phyloP scores from a whole-genome alignment of 495 filamentous ascomycete genomes.

The Cenococcum geophilum region DNA sequence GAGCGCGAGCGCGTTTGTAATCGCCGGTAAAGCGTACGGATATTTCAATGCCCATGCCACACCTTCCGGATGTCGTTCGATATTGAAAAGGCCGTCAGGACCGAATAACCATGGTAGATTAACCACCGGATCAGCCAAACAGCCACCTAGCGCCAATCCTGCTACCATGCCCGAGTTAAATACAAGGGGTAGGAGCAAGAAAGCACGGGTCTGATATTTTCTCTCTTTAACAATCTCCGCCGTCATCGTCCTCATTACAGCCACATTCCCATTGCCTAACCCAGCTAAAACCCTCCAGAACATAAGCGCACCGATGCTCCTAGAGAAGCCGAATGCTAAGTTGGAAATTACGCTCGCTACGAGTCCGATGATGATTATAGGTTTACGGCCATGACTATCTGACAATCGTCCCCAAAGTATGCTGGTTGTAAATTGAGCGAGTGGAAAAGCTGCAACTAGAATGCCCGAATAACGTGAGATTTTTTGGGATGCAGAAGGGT shows the following conservation, averaged over 20 bases:
- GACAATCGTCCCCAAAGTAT: constrained; percentile 72
- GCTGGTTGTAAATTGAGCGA: constrained; percentile 69
- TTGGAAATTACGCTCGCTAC: constrained; percentile 64
- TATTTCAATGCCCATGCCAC: constrained; percentile 59
- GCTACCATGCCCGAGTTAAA: constrained; percentile 77
- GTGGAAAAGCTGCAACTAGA: constrained; percentile 66
- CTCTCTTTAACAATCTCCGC: constrained; percentile 58
- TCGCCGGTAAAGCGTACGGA: constrained; percentile 77
- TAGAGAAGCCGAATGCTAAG: constrained; percentile 71
- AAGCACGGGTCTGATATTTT: constrained; percentile 69
- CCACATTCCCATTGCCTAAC: constrained; percentile 62
- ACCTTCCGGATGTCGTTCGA: constrained; percentile 49
- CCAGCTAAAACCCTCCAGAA: constrained; percentile 68
- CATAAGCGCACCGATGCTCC: constrained; percentile 61
- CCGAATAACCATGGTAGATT: constrained; percentile 59
- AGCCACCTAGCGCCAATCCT: constrained; percentile 78
- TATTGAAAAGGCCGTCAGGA: constrained; percentile 51
- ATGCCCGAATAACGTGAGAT: constrained; percentile 69
- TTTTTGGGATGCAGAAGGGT: constrained; percentile 22
- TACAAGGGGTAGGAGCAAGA: constrained; percentile 73
- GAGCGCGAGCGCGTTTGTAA: constrained; percentile 65
- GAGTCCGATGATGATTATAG: constrained; percentile 62
- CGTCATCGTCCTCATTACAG: constrained; percentile 63
- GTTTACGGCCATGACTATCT: constrained; percentile 68
- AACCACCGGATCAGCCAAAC: constrained; percentile 68